These are phyloP conservation scores for Ceraceosorus guamensis DNA, from an alignment of 1,284 basidiomycete genomes.

Conservation along the genomic window DNA sequence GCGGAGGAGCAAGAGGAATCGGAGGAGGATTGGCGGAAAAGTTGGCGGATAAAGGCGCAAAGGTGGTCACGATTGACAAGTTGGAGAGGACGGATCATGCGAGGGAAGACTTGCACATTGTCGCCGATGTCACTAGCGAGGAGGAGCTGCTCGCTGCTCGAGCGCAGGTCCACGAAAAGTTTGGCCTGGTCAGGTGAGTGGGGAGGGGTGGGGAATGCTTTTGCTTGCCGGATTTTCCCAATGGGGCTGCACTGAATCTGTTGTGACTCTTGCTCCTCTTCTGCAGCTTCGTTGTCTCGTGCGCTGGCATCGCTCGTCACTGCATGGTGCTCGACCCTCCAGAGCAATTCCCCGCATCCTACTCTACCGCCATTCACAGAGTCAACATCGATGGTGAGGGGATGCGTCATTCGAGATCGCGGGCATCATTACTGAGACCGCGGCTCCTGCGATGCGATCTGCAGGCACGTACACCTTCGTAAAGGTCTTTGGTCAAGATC, in stretches of 20 bases:
- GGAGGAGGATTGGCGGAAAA: constrained; percentile 20
- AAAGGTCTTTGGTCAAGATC: constrained; percentile 34
- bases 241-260: not conserved
- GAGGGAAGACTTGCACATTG: constrained; percentile 22
- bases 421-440: no score
- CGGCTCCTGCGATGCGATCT: not conserved
- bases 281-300: constrained; percentile 25
- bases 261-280: constrained; percentile 9
- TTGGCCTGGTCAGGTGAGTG: constrained; percentile 15
- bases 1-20: constrained; percentile 31
- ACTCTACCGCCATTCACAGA: constrained; percentile 19
- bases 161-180: constrained; percentile 18
- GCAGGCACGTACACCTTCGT: constrained; percentile 21
- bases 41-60: constrained; percentile 22
- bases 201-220: not conserved
- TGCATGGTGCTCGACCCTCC: constrained; percentile 29
- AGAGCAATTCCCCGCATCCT: constrained; percentile 18
- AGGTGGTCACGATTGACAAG: constrained; percentile 27
- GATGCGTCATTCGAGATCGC: no score
- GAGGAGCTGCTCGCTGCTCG: constrained; percentile 21
- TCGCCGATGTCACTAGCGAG: constrained; percentile 29
- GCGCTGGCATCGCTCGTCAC: constrained; percentile 26
- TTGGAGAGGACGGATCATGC: constrained; percentile 23
- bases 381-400: constrained; percentile 19
- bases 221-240: no score